Conservation (phyloP, 2,329 filamentous ascomycete species). For the Claviceps monticola region DNA sequence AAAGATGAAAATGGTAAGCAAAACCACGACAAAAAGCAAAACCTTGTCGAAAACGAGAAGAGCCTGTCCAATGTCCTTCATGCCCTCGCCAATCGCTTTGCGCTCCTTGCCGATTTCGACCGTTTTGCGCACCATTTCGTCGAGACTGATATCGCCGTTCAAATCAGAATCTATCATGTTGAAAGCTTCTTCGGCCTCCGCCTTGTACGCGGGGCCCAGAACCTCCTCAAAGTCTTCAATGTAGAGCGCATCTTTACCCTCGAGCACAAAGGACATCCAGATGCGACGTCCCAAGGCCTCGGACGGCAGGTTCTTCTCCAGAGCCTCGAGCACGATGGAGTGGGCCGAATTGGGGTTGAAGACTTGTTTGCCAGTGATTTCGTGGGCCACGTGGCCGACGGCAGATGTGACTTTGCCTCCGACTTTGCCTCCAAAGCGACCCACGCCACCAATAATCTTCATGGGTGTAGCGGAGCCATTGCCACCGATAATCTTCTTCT, state of each 20-base stretch:
- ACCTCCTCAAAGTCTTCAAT: slow-evolving; percentile 78
- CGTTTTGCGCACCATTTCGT: slow-evolving; percentile 86
- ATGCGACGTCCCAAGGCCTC: slow-evolving; percentile 89
- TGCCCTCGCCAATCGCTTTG: slow-evolving; percentile 79
- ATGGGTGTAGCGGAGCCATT: slow-evolving; percentile 60
- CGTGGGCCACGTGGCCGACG: slow-evolving; percentile 84
- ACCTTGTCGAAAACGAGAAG: slow-evolving; percentile 83
- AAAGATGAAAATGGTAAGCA: slow-evolving; percentile 76
- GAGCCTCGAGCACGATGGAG: slow-evolving; percentile 74
- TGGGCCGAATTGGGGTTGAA: slow-evolving; percentile 88
- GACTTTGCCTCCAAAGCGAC: slow-evolving; percentile 80
- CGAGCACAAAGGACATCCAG: slow-evolving; percentile 96
- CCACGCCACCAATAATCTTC: slow-evolving; percentile 62
- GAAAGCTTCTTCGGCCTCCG: slow-evolving; percentile 80
- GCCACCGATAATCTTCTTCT: slow-evolving; percentile 23
- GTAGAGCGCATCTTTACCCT: slow-evolving; percentile 68
- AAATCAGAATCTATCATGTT: slow-evolving; percentile 66
- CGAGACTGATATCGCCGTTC: slow-evolving; percentile 88
- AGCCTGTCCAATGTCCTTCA: slow-evolving; percentile 95
- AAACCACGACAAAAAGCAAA: slow-evolving; percentile 63
- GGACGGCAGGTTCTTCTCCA: slow-evolving; percentile 71
- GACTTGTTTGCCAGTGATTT: slow-evolving; percentile 89
- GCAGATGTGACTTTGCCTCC: slow-evolving; percentile 89
- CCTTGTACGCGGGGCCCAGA: slow-evolving; percentile 57
- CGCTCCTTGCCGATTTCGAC: slow-evolving; percentile 73